Evolutionary conservation across 169 alveolate genomes (phyloP).

Genomic region (Eimeria acervulina): DNA sequence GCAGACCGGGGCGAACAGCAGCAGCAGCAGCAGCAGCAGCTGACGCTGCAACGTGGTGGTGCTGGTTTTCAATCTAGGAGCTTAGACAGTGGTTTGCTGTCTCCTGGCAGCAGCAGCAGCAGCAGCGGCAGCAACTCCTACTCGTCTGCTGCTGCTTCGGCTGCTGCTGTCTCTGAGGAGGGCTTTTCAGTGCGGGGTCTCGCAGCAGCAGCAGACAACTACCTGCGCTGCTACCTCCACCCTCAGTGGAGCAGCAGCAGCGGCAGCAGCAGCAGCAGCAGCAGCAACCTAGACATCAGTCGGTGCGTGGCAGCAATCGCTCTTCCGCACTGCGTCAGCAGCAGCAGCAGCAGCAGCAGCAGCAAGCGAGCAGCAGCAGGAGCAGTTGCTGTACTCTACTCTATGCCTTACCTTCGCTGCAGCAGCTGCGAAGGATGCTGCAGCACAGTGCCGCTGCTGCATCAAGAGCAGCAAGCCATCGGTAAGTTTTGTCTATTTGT

Average conservation of each 20-base stretch:
- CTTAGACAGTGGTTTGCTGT: neutral
- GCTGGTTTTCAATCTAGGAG: neutral
- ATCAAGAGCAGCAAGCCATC: constrained; percentile 42
- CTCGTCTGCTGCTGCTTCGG: neutral
- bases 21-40: constrained; percentile 59
- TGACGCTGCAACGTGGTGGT: neutral
- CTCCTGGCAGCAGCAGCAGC: constrained; percentile 51
- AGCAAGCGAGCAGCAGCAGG: neutral
- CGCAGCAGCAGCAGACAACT: constrained; percentile 47
- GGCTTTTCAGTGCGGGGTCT: constrained; percentile 9
- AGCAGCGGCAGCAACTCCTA: constrained; percentile 21
- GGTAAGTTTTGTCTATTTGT: neutral
- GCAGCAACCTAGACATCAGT: neutral
- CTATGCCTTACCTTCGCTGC: constrained; percentile 33
- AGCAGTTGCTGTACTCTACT: constrained; percentile 8
- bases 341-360: constrained; percentile 47
- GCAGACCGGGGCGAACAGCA: neutral
- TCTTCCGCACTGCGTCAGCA: constrained; percentile 43
- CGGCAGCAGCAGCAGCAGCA: neutral
- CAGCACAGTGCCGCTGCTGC: constrained; percentile 48
- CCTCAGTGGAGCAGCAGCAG: constrained; percentile 26
- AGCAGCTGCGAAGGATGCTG: neutral
- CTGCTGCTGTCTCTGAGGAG: constrained; percentile 23
- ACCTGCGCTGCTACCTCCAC: constrained; percentile 18
- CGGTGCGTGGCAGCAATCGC: constrained; percentile 28